phyloP scores from a whole-genome alignment of 2,329 filamentous ascomycete genomes.

The Bisporella sp. region DNA sequence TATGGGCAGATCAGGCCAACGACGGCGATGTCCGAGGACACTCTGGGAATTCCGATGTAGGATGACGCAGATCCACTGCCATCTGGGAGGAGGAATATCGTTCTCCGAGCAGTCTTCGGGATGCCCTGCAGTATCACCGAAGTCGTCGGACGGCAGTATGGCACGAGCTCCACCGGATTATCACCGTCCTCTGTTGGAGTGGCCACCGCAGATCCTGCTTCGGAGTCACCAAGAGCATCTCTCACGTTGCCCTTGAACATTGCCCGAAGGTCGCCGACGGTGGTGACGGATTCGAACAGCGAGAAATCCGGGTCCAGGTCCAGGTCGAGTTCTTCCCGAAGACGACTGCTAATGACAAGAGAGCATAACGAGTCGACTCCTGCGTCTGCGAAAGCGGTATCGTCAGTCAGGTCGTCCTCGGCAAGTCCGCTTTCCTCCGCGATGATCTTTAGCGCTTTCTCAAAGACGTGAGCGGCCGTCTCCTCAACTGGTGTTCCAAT shows the following conservation, averaged over 20 bases:
- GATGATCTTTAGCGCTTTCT: too few species aligned
- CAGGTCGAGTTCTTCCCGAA: constrained; percentile 27
- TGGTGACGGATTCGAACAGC: constrained; percentile 24
- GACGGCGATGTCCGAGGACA: constrained; percentile 27
- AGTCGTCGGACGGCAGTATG: constrained; percentile 5
- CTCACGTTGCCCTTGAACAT: constrained; percentile 4
- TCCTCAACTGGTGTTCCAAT: too few species aligned
- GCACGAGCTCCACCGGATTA: too few species aligned
- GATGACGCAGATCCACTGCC: constrained; percentile 36
- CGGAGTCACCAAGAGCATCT: constrained; percentile 5
- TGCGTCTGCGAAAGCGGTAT: constrained; percentile 23
- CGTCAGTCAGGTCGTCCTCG: constrained; percentile 17
- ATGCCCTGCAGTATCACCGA: constrained; percentile 30
- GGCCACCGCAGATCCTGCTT: too few species aligned
- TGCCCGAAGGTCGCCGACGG: constrained; percentile 9
- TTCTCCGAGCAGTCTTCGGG: constrained; percentile 11
- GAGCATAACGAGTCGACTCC: constrained; percentile 31
- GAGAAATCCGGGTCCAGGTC: constrained; percentile 14
- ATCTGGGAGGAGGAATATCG: constrained; percentile 37
- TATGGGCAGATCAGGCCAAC: constrained; percentile 36
- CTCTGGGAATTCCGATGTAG: constrained; percentile 30
- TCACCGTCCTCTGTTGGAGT: too few species aligned
- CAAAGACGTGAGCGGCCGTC: too few species aligned
- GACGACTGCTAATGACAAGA: constrained; percentile 24
- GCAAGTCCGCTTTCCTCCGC: constrained; percentile 25